These are phyloP conservation scores for Galerina sulciceps DNA, from an alignment of 768 basidiomycete genomes.

Conservation along the genomic window DNA sequence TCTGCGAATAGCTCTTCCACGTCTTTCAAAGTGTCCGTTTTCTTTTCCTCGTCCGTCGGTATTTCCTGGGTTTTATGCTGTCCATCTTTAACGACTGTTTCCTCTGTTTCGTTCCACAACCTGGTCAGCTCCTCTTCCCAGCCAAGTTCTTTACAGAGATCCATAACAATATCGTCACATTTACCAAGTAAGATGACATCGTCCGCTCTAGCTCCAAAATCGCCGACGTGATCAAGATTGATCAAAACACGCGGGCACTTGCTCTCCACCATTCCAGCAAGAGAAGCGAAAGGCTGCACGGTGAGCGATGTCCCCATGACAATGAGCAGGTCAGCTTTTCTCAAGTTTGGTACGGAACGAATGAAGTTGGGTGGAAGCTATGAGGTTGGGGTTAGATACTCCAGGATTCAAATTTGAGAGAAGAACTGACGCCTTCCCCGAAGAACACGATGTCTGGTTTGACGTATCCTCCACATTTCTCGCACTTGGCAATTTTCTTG, in stretches of 20 bases:
- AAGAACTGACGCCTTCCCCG: slow-evolving; percentile 67
- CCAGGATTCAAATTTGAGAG: neutral
- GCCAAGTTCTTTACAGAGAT: slow-evolving; percentile 69
- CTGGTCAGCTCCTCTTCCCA: slow-evolving; percentile 70
- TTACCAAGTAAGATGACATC: slow-evolving; percentile 71
- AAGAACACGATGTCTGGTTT: slow-evolving; percentile 98
- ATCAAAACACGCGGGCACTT: slow-evolving; percentile 84
- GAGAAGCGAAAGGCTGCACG: slow-evolving; percentile 85
- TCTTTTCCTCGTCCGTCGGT: slow-evolving; percentile 7
- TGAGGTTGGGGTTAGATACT: neutral
- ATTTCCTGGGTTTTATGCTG: neutral
- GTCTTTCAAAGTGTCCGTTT: slow-evolving; percentile 17
- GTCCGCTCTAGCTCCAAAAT: slow-evolving; percentile 53
- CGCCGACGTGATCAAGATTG: slow-evolving; percentile 83
- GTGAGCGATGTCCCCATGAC: slow-evolving; percentile 90
- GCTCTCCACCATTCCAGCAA: slow-evolving; percentile 59
- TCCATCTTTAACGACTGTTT: slow-evolving; percentile 22
- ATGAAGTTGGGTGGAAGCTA: slow-evolving; percentile 81
- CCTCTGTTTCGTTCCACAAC: slow-evolving; percentile 57
- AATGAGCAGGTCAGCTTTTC: slow-evolving; percentile 82
- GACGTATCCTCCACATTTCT: slow-evolving; percentile 69
- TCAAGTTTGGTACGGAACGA: slow-evolving; percentile 52
- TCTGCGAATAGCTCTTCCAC: slow-evolving; percentile 22
- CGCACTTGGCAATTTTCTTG: slow-evolving; percentile 74
- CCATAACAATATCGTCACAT: slow-evolving; percentile 69